Base-by-base conservation (phyloP, 2,329 filamentous ascomycete species). In the Sporothrix curviconia region DNA sequence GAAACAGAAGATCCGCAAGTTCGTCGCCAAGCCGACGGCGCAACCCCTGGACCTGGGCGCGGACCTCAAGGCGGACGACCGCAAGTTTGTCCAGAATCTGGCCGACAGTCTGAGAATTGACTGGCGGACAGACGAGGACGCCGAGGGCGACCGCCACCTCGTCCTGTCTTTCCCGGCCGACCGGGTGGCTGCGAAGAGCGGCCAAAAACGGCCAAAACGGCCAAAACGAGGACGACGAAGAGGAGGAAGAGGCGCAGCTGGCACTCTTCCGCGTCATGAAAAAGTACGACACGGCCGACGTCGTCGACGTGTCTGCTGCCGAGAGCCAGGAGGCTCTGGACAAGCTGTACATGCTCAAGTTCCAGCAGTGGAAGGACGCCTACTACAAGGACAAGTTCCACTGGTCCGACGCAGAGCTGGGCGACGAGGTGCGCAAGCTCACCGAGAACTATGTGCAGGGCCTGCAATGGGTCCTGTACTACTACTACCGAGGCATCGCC, bases 401-500 rank as follows among this genome's bases (percentile, higher is more conserved):
- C 30, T 99, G 92, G 91, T 84, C 86, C 15, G 77, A 88, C 11
- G 86, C 90, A 49, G 87, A 90, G 65, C 86, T 92, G 63, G 84
- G 75, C 17, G 66, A 84, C 40, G 90, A 95, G 70, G 79, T 97
- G 68, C 85, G 78, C 55, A 86, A 87, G 62, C 78, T 99, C 60
- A 87, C 90, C 25, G 91, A 97, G 72, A 99, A 97, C 72, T 99
- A 99, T 66, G 91, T 99, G 7, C 90, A 99, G 73, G 94, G 94
- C 60, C 76, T 99, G 60, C 94, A 99, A 70, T 99, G 94, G 95
- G 94, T 99, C 43, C 77, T 99, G 51, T 96, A 87, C 72, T 99
- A 99, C 76, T 99, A 99, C 73, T 99, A 99, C 74, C 86, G 87
- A 55, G 94, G 94, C 61, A 94, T 99, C 60, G 94, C 90, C 15